A percentile compares a stretch with the other conserved stretches of the same genome.
phyloP scores from a whole-genome alignment of 2,329 filamentous ascomycete species.

The Diaporthe citrichinensis region DNA sequence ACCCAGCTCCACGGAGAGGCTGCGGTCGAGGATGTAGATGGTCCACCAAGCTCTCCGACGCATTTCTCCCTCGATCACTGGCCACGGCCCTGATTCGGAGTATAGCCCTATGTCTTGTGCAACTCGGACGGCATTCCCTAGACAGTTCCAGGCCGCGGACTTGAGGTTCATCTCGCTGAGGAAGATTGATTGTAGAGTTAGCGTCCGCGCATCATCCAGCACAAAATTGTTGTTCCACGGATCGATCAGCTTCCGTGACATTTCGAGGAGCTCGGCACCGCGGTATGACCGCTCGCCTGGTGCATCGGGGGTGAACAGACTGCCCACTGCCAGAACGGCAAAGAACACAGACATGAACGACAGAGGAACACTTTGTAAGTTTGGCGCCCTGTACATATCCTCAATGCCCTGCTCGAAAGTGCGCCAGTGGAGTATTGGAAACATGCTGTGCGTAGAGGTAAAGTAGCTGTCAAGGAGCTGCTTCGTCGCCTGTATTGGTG shows the following conservation, averaged over 20 bases:
- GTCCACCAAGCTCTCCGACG: constrained; percentile 93
- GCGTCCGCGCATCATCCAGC: constrained; percentile 80
- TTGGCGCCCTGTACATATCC: constrained; percentile 77
- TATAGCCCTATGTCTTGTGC: constrained; percentile 90
- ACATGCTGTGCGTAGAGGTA: constrained; percentile 81
- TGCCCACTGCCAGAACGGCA: constrained; percentile 85
- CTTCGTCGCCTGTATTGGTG: constrained; percentile 78
- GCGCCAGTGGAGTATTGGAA: constrained; percentile 91
- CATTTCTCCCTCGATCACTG: constrained; percentile 86
- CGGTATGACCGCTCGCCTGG: constrained; percentile 67
- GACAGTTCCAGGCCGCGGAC: constrained; percentile 88
- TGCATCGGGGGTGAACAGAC: constrained; percentile 76
- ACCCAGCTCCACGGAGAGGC: constrained; percentile 84
- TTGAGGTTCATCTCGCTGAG: constrained; percentile 89
- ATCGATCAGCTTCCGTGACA: constrained; percentile 78
- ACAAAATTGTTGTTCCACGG: constrained; percentile 85
- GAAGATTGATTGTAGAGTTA: constrained; percentile 82
- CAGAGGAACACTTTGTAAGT: constrained; percentile 71
- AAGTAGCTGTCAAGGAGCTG: constrained; percentile 83
- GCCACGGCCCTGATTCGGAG: constrained; percentile 79
- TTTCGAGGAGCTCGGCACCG: constrained; percentile 77
- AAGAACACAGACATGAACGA: constrained; percentile 88
- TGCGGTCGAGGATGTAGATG: constrained; percentile 89
- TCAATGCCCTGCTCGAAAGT: constrained; percentile 84
- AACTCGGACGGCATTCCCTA: constrained; percentile 83